phyloP scores from a whole-genome alignment of 371 early-diverging fungal species.

The Mucor racemosus region DNA sequence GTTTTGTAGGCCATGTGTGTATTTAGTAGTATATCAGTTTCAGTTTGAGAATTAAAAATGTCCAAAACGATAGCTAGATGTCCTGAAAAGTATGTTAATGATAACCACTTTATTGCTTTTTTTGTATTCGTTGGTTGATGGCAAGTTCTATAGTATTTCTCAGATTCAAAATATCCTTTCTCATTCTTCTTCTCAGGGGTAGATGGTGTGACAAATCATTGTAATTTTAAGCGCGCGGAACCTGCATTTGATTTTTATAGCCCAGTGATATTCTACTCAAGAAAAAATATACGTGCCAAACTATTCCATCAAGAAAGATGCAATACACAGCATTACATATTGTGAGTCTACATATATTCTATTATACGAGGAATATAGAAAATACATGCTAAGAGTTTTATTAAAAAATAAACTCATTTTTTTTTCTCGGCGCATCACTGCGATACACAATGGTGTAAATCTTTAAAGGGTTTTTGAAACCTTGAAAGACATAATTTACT shows the following conservation, averaged over 20 bases:
- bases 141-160: background rate
- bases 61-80: background rate
- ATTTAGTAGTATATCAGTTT: too few relatives aligned
- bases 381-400: too few relatives aligned
- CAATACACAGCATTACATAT: too few relatives aligned
- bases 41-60: background rate
- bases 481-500: too few relatives aligned
- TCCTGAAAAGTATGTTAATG: background rate
- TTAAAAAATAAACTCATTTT: too few relatives aligned
- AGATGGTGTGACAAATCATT: constrained; percentile 1
- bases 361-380: too few relatives aligned
- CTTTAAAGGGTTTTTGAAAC: too few relatives aligned
- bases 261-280: background rate
- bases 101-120: background rate
- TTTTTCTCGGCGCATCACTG: too few relatives aligned
- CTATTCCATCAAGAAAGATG: background rate
- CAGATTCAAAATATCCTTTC: background rate
- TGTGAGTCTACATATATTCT: too few relatives aligned
- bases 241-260: background rate
- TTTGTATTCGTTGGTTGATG: background rate
- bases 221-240: background rate
- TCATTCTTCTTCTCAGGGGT: background rate
- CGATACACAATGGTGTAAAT: too few relatives aligned
- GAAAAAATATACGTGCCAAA: background rate
- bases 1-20: too few relatives aligned